A percentile compares a stretch with the other conserved stretches of the same genome.
These are phyloP conservation scores for Pestalotiopsis sp. DNA, from an alignment of 2,329 filamentous ascomycete genomes.

Conservation along the genomic window DNA sequence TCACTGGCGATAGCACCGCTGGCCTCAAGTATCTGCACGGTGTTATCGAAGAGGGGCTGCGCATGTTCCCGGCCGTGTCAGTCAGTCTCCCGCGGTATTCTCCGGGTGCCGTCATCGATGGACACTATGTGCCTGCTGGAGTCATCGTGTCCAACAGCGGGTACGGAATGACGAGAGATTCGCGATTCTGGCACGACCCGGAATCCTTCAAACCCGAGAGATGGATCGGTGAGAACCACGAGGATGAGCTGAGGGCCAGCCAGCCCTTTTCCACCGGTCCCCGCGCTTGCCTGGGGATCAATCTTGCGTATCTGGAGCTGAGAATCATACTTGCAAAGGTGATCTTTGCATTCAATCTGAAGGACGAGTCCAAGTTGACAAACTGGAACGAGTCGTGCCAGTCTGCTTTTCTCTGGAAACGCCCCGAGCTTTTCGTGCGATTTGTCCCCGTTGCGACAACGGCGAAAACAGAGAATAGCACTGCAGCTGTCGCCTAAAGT, in stretches of 20 bases:
- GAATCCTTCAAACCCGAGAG: slow-evolving; percentile 26
- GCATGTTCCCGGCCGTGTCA: neutral
- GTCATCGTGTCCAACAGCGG: slow-evolving; percentile 9
- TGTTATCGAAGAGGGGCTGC: neutral
- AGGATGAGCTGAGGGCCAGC: slow-evolving; percentile 23
- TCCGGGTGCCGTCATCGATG: slow-evolving; percentile 10
- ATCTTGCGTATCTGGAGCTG: slow-evolving; percentile 41
- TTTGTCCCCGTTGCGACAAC: neutral
- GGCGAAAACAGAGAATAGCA: neutral
- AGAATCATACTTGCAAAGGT: slow-evolving; percentile 39
- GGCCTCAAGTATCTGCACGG: neutral
- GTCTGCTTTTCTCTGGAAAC: neutral
- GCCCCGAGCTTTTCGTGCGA: neutral
- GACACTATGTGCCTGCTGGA: slow-evolving; percentile 13
- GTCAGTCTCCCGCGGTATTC: neutral
- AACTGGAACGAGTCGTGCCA: neutral
- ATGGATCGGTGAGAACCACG: slow-evolving; percentile 19
- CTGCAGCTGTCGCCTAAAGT: neutral
- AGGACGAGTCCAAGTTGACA: slow-evolving; percentile 24
- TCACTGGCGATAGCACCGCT: neutral
- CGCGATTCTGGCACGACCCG: slow-evolving; percentile 22
- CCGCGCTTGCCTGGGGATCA: slow-evolving; percentile 27
- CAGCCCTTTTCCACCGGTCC: slow-evolving; percentile 26
- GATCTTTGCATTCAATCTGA: slow-evolving; percentile 39
- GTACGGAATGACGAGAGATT: slow-evolving; percentile 10